Evolutionary conservation across 2,329 filamentous ascomycete species (phyloP).

Genomic region (Epichloe amarillans): DNA sequence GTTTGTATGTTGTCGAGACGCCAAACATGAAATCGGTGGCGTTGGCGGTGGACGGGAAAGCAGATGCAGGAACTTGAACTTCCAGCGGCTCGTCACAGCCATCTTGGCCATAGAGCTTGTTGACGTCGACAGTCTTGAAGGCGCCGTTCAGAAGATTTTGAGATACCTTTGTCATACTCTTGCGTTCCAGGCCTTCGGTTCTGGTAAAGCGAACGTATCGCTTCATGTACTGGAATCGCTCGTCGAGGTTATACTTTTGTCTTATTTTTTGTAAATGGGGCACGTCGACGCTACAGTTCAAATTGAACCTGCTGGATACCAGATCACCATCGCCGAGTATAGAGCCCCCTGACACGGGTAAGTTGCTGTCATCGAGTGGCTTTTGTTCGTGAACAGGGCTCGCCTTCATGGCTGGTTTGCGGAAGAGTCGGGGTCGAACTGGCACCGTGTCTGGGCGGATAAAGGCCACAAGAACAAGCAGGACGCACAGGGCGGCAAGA

Average conservation of each 20-base stretch:
- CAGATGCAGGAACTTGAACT: constrained; percentile 36
- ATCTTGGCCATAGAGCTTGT: constrained; percentile 26
- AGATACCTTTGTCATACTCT: constrained; percentile 36
- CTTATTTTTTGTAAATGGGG: constrained; percentile 31
- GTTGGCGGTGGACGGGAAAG: constrained; percentile 36
- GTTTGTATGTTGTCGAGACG: constrained; percentile 43
- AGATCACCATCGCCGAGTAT: constrained; percentile 7
- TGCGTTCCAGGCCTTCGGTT: constrained; percentile 31
- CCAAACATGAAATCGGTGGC: constrained; percentile 45
- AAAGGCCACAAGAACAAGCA: constrained; percentile 28
- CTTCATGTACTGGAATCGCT: constrained; percentile 41
- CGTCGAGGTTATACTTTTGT: constrained; percentile 32
- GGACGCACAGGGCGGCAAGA: constrained; percentile 27
- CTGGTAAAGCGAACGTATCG: constrained; percentile 40
- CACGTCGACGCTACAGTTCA: constrained; percentile 38
- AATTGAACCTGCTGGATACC: constrained; percentile 17
- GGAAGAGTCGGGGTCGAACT: constrained; percentile 26
- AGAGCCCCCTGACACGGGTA: constrained; percentile 9
- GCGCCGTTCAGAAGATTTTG: constrained; percentile 34
- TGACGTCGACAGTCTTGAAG: constrained; percentile 35
- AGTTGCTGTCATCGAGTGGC: constrained; percentile 14
- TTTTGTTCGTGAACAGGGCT: constrained; percentile 16
- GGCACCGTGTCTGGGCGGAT: constrained; percentile 29
- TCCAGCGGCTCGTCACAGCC: constrained; percentile 36
- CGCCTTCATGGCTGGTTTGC: constrained; percentile 17